Evolutionary conservation across 495 filamentous ascomycete genomes (phyloP), one percentile per base, ranked within the genome.

Genomic region (Amniculicola lignicola): DNA sequence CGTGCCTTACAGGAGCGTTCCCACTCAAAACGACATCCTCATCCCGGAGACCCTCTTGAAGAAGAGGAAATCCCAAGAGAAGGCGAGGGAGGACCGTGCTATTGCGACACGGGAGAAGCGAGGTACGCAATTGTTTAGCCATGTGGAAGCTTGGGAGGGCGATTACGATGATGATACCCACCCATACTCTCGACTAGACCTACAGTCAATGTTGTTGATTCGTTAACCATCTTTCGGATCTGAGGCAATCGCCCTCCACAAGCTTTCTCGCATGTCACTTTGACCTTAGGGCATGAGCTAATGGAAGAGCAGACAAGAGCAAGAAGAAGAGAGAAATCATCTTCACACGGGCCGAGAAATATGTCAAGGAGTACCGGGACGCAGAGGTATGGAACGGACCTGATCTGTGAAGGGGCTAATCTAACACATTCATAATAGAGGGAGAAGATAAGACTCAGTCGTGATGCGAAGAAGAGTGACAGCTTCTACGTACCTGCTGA

Each of bases 181-280:
- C 82, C 77, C 75, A 74, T 69, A 73, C 79, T 33, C 77, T 83
- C 87, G 85, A 92, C 91, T 98, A 98, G 94, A 86, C 71, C 33
- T 55, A 66, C 67, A 70, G 87, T 90, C 93, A 68, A 96, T 98
- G 93, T 75, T 95, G 90, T 96, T 88, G 88, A 83, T 75, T 76
- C 84, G 78, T 84, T 85, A 94, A 86, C 90, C 90, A 97, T 97
- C 93, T 98, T 98, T 98, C 93, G 93, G 93, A 91, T 83, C 91
- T 98, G 93, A 98, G 38, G 65, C 68, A 68, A 49, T 62, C 40
- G 53, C 61, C 66, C 72, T 67, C 59, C 55, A 27, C 57, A 39
- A 51, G 28, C 28, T 39, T 23, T 64, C 67, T 36, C 22, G 37
- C 38, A 53, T 58, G 24, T 9, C 47, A 57, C 51, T 41, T 35